Evolutionary conservation across 345 rosid species (phyloP).

Genomic region (Salix exigua): DNA sequence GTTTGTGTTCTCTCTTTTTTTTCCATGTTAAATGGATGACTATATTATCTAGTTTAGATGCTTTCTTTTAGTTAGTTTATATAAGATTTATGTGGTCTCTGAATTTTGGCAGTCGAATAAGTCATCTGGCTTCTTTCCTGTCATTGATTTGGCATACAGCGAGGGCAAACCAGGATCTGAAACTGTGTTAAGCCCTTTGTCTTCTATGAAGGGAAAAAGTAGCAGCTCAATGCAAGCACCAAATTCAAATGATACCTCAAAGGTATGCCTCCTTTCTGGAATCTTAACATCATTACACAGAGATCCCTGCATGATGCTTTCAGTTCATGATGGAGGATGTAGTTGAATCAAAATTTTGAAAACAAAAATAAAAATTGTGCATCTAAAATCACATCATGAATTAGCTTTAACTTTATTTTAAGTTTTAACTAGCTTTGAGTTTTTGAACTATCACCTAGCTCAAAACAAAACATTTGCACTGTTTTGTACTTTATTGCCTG

Average conservation of each 20-base stretch:
- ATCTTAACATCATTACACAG: conserved; percentile 4
- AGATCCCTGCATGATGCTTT: no score
- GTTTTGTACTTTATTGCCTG: background rate
- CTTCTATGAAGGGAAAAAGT: conserved; percentile 31
- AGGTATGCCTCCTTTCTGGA: conserved; percentile 41
- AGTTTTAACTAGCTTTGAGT: background rate
- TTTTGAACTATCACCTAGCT: background rate
- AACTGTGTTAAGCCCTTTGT: conserved; percentile 33
- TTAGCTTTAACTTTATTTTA: background rate
- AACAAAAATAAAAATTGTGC: no score
- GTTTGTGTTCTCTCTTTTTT: background rate
- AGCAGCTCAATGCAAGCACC: conserved; percentile 28
- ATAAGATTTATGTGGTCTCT: conserved; percentile 5
- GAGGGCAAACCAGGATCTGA: conserved; percentile 44
- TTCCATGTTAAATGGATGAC: background rate
- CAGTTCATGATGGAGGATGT: no score
- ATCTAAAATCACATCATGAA: background rate
- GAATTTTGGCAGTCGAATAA: conserved; percentile 55
- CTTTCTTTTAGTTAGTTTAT: background rate
- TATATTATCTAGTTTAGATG: background rate
- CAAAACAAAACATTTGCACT: background rate
- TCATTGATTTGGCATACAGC: conserved; percentile 37
- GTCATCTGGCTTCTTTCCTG: conserved; percentile 49
- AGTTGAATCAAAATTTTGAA: no score
- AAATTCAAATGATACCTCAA: conserved; percentile 33